A percentile compares a stretch with the other conserved stretches of the same genome.
Conservation (phyloP, 2,329 filamentous ascomycete species). For the Coniosporium tulheliwenetii region DNA sequence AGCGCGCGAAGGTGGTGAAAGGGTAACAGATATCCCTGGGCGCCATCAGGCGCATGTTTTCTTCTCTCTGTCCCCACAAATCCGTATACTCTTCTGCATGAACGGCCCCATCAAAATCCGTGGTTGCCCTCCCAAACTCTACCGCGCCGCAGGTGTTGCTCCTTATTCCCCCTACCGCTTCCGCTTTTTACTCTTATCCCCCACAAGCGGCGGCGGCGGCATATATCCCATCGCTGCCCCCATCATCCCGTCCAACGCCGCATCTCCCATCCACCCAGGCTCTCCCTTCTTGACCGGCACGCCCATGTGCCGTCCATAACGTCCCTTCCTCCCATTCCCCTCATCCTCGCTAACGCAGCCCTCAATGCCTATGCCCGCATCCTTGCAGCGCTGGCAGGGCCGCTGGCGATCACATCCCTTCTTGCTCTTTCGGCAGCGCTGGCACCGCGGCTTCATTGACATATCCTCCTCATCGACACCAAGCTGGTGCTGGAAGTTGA, state of each 20-base stretch:
- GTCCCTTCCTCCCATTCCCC: conserved; percentile 88
- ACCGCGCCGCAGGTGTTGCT: too few species aligned
- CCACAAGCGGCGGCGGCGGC: conserved; percentile 15
- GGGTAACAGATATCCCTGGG: too few species aligned
- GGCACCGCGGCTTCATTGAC: conserved; percentile 90
- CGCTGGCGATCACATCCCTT: conserved; percentile 96
- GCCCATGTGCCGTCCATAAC: conserved; percentile 62
- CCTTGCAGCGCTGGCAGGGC: conserved; percentile 86
- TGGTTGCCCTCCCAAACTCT: too few species aligned
- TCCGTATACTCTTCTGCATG: too few species aligned
- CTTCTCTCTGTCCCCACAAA: too few species aligned
- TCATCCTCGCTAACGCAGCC: conserved; percentile 97
- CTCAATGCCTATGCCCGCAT: conserved; percentile 84
- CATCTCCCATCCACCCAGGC: conserved; percentile 4
- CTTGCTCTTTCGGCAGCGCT: conserved; percentile 98
- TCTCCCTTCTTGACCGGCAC: conserved; percentile 44
- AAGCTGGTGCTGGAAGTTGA: conserved; percentile 46
- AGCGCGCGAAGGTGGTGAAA: too few species aligned
- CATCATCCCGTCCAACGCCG: conserved; percentile 11
- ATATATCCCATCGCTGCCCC: conserved; percentile 9
- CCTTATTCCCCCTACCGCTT: conserved; percentile 34
- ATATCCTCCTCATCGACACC: conserved; percentile 71
- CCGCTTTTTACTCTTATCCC: conserved; percentile 53
- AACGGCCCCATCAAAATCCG: too few species aligned
- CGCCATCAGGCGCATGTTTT: too few species aligned